phyloP scores from a whole-genome alignment of 129 eudicot species.

The Daucus carota region DH1_v3.0 NC_030387.2:39836501-39837000 shows the following conservation, averaged over 20 bases:
- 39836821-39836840: not conserved
- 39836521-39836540: too few relatives aligned
- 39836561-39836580: not conserved
- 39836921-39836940: constrained; percentile 14
- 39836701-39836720: not conserved
- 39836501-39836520: too few relatives aligned
- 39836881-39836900: constrained; percentile 51
- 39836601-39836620: not conserved
- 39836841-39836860: constrained; percentile 21
- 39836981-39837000: constrained; percentile 5
- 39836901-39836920: constrained; percentile 35
- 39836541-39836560: not conserved
- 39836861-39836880: constrained; percentile 28
- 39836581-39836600: not conserved
- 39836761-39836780: not conserved
- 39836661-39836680: not conserved
- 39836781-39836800: constrained; percentile 3
- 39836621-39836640: not conserved
- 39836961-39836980: constrained; percentile 16
- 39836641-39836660: not conserved
- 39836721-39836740: not conserved
- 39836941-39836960: constrained; percentile 19
- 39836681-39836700: not conserved
- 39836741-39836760: not conserved
- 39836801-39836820: not conserved